Evolutionary conservation across 352 stramenopile genomes (phyloP).

Genomic region (Aphanomyces euteiches): DNA sequence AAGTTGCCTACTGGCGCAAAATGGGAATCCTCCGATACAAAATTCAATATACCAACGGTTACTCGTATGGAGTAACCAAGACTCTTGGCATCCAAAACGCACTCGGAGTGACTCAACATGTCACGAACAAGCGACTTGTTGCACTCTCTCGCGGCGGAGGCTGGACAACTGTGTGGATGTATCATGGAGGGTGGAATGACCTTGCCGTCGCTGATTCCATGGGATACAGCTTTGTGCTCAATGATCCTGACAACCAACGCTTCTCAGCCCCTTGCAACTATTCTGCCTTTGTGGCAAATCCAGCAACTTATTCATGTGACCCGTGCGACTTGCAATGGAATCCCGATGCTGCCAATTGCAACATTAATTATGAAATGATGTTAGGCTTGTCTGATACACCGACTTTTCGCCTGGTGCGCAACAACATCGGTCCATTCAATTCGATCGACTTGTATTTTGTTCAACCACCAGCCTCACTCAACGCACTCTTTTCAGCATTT

Average conservation of each 20-base stretch:
- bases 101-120: conserved; percentile 1
- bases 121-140: background rate
- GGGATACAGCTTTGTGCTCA: background rate
- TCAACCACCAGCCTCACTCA: background rate
- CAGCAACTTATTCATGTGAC: background rate
- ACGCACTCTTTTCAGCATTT: background rate
- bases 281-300: background rate
- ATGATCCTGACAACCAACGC: conserved; percentile 2
- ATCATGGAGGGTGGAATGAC: no score
- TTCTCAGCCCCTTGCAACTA: conserved; percentile 4
- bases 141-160: background rate
- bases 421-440: conserved; percentile 18
- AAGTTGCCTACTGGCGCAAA: conserved; percentile 1
- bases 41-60: conserved; percentile 8
- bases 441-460: conserved; percentile 22
- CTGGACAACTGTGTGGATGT: background rate
- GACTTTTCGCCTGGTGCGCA: background rate
- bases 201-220: background rate
- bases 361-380: background rate
- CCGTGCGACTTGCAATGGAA: conserved; percentile 8
- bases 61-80: background rate
- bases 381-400: background rate
- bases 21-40: background rate
- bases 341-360: background rate
- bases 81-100: conserved; percentile 11